phyloP scores from a whole-genome alignment of 108 stramenopile species.

The Fragilaria crotonensis region DNA sequence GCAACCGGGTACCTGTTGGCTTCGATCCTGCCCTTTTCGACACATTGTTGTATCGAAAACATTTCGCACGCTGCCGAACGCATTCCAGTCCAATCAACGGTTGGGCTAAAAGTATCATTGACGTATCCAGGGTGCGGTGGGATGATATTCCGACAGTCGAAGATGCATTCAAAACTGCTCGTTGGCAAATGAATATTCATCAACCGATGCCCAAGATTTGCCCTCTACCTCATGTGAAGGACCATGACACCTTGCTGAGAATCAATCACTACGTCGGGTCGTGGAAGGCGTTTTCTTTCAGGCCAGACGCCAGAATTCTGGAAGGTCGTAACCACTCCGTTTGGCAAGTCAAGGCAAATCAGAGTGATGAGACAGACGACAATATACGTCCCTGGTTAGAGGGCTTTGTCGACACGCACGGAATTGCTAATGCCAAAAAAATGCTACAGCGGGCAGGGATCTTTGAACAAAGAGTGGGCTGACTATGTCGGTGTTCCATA shows the following conservation, averaged over 20 bases:
- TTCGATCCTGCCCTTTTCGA: slow-evolving; percentile 25
- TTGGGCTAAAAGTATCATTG: slow-evolving; percentile 37
- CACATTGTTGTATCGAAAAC: slow-evolving; percentile 33
- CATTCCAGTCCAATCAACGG: slow-evolving; percentile 29
- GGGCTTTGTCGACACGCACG: slow-evolving; percentile 35
- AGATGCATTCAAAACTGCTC: slow-evolving; percentile 11
- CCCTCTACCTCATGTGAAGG: slow-evolving; percentile 23
- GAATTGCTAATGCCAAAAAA: slow-evolving; percentile 17
- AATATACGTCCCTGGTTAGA: slow-evolving; percentile 39
- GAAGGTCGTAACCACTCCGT: slow-evolving; percentile 24
- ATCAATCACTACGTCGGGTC: slow-evolving; percentile 49
- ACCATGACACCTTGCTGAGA: slow-evolving; percentile 24
- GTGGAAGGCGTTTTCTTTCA: slow-evolving; percentile 36
- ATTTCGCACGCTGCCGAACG: slow-evolving; percentile 22
- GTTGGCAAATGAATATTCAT: slow-evolving; percentile 18
- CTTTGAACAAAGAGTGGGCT: no score
- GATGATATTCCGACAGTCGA: neutral
- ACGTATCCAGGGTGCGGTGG: slow-evolving; percentile 27
- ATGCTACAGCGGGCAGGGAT: slow-evolving; percentile 27
- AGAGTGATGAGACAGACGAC: slow-evolving; percentile 23
- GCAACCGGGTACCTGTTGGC: neutral
- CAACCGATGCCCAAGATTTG: slow-evolving; percentile 28
- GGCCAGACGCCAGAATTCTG: slow-evolving; percentile 34
- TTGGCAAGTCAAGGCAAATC: slow-evolving; percentile 32
- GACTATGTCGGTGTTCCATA: no score